These are phyloP conservation scores for Barnettozyma populi DNA, from an alignment of 805 yeast species.

Conservation along the genomic window DNA sequence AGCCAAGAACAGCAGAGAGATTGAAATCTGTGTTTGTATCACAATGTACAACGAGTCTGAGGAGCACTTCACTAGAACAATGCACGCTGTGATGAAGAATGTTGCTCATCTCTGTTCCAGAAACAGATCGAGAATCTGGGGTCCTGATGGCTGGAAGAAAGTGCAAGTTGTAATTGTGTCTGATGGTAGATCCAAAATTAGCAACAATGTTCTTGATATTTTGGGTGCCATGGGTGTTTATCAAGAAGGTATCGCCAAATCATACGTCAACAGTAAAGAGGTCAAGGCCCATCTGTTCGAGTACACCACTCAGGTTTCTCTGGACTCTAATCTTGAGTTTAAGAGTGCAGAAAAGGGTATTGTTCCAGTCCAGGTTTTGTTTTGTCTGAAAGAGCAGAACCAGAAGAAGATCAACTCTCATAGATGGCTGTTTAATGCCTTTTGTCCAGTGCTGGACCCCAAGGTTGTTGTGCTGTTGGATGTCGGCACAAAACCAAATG, in stretches of 20 bases:
- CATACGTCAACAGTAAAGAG: conserved; percentile 83
- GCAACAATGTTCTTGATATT: conserved; percentile 78
- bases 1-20: conserved; percentile 81
- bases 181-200: conserved; percentile 90
- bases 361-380: conserved; percentile 90
- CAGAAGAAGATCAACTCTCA: conserved; percentile 95
- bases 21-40: conserved; percentile 85
- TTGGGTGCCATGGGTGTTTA: conserved; percentile 94
- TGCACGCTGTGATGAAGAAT: conserved; percentile 92
- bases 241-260: conserved; percentile 96
- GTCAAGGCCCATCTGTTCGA: conserved; percentile 95
- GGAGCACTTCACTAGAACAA: conserved; percentile 79
- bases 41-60: conserved; percentile 99
- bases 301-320: conserved; percentile 90
- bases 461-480: conserved; percentile 84
- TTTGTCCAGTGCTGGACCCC: conserved; percentile 89
- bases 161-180: conserved; percentile 87
- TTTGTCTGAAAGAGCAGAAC: conserved; percentile 89
- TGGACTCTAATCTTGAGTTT: conserved; percentile 84
- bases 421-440: conserved; percentile 94
- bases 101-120: conserved; percentile 83
- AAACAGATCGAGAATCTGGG: conserved; percentile 84
- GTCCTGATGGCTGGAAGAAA: conserved; percentile 94
- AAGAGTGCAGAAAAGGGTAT: conserved; percentile 86
- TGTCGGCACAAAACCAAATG: conserved; percentile 97